Evolutionary conservation across 2,329 filamentous ascomycete species (phyloP).

Genomic region (Nemania bipapillata): DNA sequence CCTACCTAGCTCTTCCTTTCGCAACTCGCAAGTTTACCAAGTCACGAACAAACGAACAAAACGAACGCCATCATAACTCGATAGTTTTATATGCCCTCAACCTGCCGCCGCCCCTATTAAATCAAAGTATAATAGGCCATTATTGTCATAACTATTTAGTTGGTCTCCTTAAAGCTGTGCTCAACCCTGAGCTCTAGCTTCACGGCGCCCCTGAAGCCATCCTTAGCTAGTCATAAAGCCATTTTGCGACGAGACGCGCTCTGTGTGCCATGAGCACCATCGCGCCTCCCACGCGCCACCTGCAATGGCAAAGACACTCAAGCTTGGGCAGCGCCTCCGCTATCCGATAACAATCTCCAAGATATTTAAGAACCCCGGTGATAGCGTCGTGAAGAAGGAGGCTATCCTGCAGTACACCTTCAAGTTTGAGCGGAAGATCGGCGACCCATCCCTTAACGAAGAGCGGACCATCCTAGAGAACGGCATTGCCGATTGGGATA

Average conservation of each 20-base stretch:
- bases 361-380: slow-evolving; percentile 79
- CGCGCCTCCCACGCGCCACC: slow-evolving; percentile 36
- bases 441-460: slow-evolving; percentile 70
- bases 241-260: slow-evolving; percentile 39
- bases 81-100: background rate
- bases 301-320: slow-evolving; percentile 60
- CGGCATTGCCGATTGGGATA: slow-evolving; percentile 80
- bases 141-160: background rate
- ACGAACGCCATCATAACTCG: background rate
- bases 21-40: background rate
- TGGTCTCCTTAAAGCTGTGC: slow-evolving; percentile 2
- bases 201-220: slow-evolving; percentile 8
- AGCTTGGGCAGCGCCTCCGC: slow-evolving; percentile 72
- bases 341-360: slow-evolving; percentile 95
- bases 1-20: slow-evolving; percentile 20
- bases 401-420: slow-evolving; percentile 88
- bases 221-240: background rate
- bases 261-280: slow-evolving; percentile 42
- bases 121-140: background rate
- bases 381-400: slow-evolving; percentile 78
- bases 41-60: background rate
- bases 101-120: background rate
- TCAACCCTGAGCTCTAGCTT: slow-evolving; percentile 3
- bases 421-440: slow-evolving; percentile 79
- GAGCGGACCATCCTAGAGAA: slow-evolving; percentile 75